Evolutionary conservation across 192 early-diverging fungal species (phyloP), one percentile per base, ranked within the genome.

Genomic region (Powellomyces hirtus): DNA sequence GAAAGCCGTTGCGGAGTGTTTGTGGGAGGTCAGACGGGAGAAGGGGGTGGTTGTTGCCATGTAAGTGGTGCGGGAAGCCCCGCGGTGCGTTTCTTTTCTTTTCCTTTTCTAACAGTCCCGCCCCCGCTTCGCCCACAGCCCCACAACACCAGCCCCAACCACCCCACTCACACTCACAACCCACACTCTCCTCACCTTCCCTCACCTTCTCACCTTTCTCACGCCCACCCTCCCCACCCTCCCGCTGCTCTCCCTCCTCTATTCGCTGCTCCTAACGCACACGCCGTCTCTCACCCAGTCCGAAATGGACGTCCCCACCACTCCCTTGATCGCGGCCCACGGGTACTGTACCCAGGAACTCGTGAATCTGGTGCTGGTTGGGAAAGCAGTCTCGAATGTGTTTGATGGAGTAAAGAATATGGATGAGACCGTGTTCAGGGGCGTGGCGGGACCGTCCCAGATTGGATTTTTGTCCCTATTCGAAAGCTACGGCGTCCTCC

Each of bases 321-420:
- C 50, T 29, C 56, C 68, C 4, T 45, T 85, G 40, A 81, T 85
- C 37, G 83, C 78, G 6, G 50, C 61, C n/a, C 83, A 85, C 52
- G 77, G 76, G 1, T 85, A 85, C 64, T 85, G 83, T 62, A 85
- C 83, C 4, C 81, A 82, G 67, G 83, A 85, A 66, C 64, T 85
- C 60, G 79, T 85, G 14, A 85, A 85, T 59, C 56, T 85, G 29
- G 53, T 80, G 36, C 44, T 82, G 13, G 64, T 72, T 16, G 83
- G 83, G 0, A 58, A 77, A 59, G 83, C 83, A 1, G 69, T 63
- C 1, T 82, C 81, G 13, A 84, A 85, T 59, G 71, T 78, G 11
- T 75, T 76, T 67, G 81, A 85, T 59, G 79, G 77, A n/a, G 53
- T 56, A 16, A 56, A 27, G 29, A 42, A 20, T 4, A 45, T 49